Evolutionary conservation across 2,329 filamentous ascomycete species (phyloP), one percentile per base, ranked within the genome.

Genomic region (Penicillium digitatum): DNA sequence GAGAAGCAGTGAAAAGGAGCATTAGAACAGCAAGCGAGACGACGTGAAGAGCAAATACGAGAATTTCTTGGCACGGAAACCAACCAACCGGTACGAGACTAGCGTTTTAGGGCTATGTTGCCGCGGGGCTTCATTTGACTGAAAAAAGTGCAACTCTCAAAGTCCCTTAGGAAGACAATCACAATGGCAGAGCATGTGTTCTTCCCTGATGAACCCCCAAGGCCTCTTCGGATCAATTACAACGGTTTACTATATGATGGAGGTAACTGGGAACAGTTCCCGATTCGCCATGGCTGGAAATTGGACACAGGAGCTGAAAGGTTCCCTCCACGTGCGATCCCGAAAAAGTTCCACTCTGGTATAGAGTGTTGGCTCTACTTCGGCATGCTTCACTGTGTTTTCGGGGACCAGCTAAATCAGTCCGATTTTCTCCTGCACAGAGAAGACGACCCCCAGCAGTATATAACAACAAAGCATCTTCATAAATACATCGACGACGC

Each of bases 321-420:
- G 16, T 26, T 35, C 16, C 44, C 29, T 35, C 8, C 1, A 24
- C 16, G 16, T 2, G 1, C 2, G 35, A 26, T 24, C 8, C 44
- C 44, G 22, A 10, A 18, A 20, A 14, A 5, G 9, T 47, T 26
- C 39, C 31, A 46, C 24, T 38, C 49, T 12, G 35, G 22, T 3
- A 38, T 54, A 18, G 56, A 56, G 27, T 50, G 54, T 24, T 58
- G 56, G 56, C 56, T 58, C 8, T 58, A 58, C 39, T 58, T 56
- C 6, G 56, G 56, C 16, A 55, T 54, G 44, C 39, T 57, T 14
- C 32, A 40, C 32, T 27, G 50, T 22, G 48, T 58, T 3, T 58
- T 58, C 31, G 56, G 32, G 22, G 52, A 31, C n/a, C 38, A 49
- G 22, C n/a, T 57, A 3, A 20, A 57, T 2, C 56, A 58, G 48